Percentiles rank a stretch among this genome's conserved stretches.
Conservation (phyloP, 176 grass and related monocot species). For the Musa acuminata region DNA sequence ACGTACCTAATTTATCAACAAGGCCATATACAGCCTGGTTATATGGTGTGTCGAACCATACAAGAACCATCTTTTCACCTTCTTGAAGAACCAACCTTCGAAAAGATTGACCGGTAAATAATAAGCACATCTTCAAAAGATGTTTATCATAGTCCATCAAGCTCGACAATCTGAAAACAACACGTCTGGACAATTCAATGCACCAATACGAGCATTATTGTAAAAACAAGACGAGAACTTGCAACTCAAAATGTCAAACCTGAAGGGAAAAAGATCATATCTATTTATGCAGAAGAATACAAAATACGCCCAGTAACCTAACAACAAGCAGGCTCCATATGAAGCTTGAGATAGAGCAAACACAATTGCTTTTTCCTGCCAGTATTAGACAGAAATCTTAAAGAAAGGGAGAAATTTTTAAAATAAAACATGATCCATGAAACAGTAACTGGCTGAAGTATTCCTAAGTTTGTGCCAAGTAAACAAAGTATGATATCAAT, state of each 20-base stretch:
- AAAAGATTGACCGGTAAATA: constrained; percentile 91
- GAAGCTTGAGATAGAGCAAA: constrained; percentile 86
- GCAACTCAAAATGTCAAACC: constrained; percentile 35
- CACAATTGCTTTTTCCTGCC: constrained; percentile 68
- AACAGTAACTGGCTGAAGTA: background rate
- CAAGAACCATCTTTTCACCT: constrained; percentile 92
- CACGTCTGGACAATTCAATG: constrained; percentile 5
- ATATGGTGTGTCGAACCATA: constrained; percentile 83
- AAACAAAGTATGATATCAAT: background rate
- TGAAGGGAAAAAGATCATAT: constrained; percentile 59
- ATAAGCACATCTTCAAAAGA: constrained; percentile 86
- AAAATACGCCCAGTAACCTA: constrained; percentile 92
- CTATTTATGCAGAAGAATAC: constrained; percentile 38
- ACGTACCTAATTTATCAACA: constrained; percentile 74
- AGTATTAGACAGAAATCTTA: constrained; percentile 25
- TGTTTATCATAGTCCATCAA: constrained; percentile 73
- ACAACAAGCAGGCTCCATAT: constrained; percentile 56
- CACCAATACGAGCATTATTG: constrained; percentile 9
- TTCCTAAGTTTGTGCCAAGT: background rate
- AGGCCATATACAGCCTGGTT: constrained; percentile 94
- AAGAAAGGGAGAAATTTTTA: constrained; percentile 11
- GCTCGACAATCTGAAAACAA: constrained; percentile 50
- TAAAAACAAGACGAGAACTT: constrained; percentile 2
- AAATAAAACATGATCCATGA: background rate
- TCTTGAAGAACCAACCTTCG: constrained; percentile 93